phyloP scores from a whole-genome alignment of 345 rosid genomes.

The thale cress (Arabidopsis thaliana) region TAIR10.1 NC_003074.8:5054001-5054500 shows the following conservation, averaged over 20 bases:
- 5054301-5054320: not conserved
- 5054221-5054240: not conserved
- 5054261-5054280: constrained; percentile 1
- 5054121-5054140: constrained; percentile 6
- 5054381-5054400: not conserved
- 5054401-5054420: not conserved
- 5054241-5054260: not conserved
- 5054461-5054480: not conserved
- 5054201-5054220: not conserved
- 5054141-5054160: not conserved
- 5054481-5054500: not conserved
- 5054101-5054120: constrained; percentile 4
- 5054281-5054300: not conserved
- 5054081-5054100: not conserved
- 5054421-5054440: not conserved
- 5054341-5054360: not conserved
- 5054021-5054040: constrained; percentile 69
- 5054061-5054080: constrained; percentile 48
- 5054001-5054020: constrained; percentile 70
- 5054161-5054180: not conserved
- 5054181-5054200: constrained; percentile 12
- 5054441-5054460: not conserved
- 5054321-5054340: not conserved
- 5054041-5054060: constrained; percentile 65
- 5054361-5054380: not conserved